Evolutionary conservation across 148 eudicot species (phyloP), one percentile per base, ranked within the genome.

Genomic region (Silene latifolia): DNA sequence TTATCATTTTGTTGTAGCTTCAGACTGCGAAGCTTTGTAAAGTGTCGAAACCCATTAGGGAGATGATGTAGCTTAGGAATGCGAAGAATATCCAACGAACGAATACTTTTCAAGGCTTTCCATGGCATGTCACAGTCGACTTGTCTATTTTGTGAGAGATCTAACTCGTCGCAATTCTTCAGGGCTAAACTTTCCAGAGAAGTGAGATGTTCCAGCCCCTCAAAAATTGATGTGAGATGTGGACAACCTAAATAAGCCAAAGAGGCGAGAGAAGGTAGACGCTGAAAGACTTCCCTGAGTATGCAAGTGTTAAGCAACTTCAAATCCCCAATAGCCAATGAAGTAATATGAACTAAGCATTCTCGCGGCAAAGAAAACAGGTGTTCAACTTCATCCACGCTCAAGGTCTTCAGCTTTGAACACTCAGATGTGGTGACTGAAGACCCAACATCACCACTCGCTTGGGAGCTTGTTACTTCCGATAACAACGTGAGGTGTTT

Each of bases 31-130:
- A 74, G 82, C 56, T 64, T 67, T 20, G 51, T 27, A 4, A 72
- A 59, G 39, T 76, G 19, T 17, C 23, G 77, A 57, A 79, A 32
- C n/a, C 78, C 78, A 19, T 35, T 42, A 0, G 85, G 80, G 27
- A 79, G 77, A 66, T 24, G 23, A 19, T 11, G 9, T 12, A 82
- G 60, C 18, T 72, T 82, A 7, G 48, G 67, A 39, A 79, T 1
- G 0, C 0, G 1, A 2, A 0, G 0, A 0, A 82, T 27, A 3
- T 11, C 7, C 62, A 79, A 69, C 5, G 54, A 73, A 32, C 65
- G 74, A 44, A 78, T 77, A 46, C 71, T 72, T 4, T 17, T 62
- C 5, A 78, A 35, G 61, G 71, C 63, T 72, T 75, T 78, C 76
- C 77, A 82, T 35, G 82, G 70, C 81, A 78, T 69, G 21, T 61